These are phyloP conservation scores for Oryza meyeriana DNA, from an alignment of 176 grass and related monocot genomes.

Conservation along the genomic window DNA sequence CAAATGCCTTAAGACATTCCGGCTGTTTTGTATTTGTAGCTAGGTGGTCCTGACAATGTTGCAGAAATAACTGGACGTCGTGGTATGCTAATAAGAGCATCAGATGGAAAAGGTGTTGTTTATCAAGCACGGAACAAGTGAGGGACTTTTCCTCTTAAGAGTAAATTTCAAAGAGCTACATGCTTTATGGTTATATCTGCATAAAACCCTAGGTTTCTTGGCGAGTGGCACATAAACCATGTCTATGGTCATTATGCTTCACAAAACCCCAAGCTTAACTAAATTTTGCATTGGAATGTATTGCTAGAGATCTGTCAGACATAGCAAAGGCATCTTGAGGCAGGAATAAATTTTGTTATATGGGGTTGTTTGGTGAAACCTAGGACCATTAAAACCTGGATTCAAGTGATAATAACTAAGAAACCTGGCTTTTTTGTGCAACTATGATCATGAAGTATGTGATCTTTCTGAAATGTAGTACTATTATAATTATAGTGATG, in stretches of 20 bases:
- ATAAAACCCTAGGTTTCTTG: background rate
- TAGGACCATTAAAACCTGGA: background rate
- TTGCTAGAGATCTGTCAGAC: background rate
- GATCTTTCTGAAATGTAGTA: background rate
- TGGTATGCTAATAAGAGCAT: slow-evolving; percentile 78
- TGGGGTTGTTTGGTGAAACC: background rate
- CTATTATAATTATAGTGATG: slow-evolving; percentile 6
- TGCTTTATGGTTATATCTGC: background rate
- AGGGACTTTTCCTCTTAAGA: slow-evolving; percentile 12
- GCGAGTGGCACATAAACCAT: background rate
- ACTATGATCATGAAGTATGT: background rate
- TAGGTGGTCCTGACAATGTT: slow-evolving; percentile 93
- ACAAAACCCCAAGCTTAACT: background rate
- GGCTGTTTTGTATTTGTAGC: slow-evolving; percentile 39
- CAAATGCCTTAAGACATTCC: background rate
- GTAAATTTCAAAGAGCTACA: background rate
- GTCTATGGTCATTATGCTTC: background rate
- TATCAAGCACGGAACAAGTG: slow-evolving; percentile 82
- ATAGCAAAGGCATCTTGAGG: background rate
- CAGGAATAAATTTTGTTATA: background rate
- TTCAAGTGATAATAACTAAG: background rate
- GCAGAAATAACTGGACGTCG: slow-evolving; percentile 91
- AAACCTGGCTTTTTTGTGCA: background rate
- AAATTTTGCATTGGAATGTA: background rate
- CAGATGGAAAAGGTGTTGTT: slow-evolving; percentile 82